Conservation (phyloP, 768 basidiomycete species). For the Termitomyces sp. region DNA sequence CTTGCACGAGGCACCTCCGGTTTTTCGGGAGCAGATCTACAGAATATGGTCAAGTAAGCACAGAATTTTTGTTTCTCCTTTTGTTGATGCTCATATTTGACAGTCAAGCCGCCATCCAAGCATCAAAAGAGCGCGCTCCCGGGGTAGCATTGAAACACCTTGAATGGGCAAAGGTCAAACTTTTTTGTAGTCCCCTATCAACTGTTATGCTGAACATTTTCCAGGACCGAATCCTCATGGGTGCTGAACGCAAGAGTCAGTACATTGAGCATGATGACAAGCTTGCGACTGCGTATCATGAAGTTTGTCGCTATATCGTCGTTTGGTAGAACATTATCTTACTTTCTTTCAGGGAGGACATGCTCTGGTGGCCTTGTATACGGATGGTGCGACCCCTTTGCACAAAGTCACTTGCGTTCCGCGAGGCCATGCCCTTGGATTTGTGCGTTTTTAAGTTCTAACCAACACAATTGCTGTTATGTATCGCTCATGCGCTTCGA, state of each 20-base stretch:
- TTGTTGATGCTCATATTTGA: conserved; percentile 7
- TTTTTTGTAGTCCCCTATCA: not conserved
- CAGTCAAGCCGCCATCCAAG: conserved; percentile 91
- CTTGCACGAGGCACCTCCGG: conserved; percentile 94
- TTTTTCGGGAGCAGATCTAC: conserved; percentile 95
- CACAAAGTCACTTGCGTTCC: conserved; percentile 98
- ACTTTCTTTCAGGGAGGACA: conserved; percentile 67
- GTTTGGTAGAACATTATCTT: not conserved
- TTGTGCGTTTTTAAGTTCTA: conserved; percentile 46
- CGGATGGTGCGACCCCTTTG: conserved; percentile 92
- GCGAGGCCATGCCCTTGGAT: conserved; percentile 88
- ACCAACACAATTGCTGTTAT: not conserved
- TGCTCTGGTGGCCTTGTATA: conserved; percentile 91
- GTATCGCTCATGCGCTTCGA: not conserved
- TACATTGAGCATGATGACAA: conserved; percentile 87
- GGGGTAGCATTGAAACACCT: conserved; percentile 80
- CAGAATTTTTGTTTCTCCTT: conserved; percentile 1
- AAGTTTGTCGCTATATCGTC: conserved; percentile 41
- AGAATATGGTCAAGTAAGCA: conserved; percentile 93
- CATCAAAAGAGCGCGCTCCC: conserved; percentile 76
- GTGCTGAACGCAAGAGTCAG: conserved; percentile 88
- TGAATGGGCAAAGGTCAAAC: conserved; percentile 91
- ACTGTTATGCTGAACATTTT: not conserved
- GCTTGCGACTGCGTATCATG: conserved; percentile 93
- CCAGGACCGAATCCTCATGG: conserved; percentile 94